Evolutionary conservation across 2,329 filamentous ascomycete genomes (phyloP), one percentile per base, ranked within the genome.

Genomic region (Aspergillus fijiensis): DNA sequence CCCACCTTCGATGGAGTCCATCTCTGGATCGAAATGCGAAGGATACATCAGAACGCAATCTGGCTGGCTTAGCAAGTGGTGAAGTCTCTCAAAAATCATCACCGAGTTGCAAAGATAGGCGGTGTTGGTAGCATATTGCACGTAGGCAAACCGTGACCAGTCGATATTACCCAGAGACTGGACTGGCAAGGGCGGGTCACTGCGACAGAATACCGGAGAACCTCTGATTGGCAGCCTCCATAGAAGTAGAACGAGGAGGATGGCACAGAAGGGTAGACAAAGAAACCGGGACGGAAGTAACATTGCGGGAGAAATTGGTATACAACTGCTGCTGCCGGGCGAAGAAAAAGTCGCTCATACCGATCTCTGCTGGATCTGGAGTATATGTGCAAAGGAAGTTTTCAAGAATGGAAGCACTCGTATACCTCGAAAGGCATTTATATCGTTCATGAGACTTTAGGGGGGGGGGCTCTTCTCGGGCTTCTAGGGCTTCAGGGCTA

Each of bases 71-170:
- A 9, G 45, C 2, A 51, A 52, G 2, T 47, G 57, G 4, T 59
- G 51, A 1, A 55, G 39, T 12, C 33, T 19, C 10, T 55, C 52
- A 4, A 55, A 49, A 3, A 49, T 39, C 45, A 56, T 50, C 42
- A 56, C 42, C 42, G 54, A 47, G 27, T 56, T 56, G 54, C 54
- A 56, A 11, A 56, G 45, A 33, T 56, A 56, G n/a, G 29, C 14
- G 5, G 9, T 19, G 19, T 56, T 31, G 1, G 54, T 56, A 16
- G 54, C 29, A 50, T 56, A 56, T 49, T 56, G 54, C 5, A 35
- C 31, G 27, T 56, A 56, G 25, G 54, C 54, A 25, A 54, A 59
- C 10, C 51, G 57, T 35, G 52, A n/a, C 35, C 51, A 54, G 51
- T 54, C 39, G 5, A 29, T 29, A 29, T 29, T 1, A 1, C 27